Percentiles rank a stretch among this genome's conserved stretches.
phyloP scores from a whole-genome alignment of 345 rosid species.

The Murraya koenigii region DNA sequence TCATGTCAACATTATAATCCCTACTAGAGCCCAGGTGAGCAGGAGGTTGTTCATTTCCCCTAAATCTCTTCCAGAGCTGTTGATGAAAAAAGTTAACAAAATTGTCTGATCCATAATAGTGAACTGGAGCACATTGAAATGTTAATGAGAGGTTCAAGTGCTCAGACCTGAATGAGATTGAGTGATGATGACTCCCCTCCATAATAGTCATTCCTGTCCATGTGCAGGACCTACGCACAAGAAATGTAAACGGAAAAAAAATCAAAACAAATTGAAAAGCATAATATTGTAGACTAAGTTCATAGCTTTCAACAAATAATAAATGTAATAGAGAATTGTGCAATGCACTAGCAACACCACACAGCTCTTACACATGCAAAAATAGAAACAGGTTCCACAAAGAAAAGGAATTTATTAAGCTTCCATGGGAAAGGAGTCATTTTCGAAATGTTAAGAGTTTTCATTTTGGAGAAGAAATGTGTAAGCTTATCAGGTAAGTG shows the following conservation, averaged over 20 bases:
- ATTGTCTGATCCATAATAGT: not conserved
- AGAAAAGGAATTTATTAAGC: not conserved
- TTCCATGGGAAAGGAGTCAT: not conserved
- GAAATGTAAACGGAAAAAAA: not conserved
- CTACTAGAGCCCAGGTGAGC: constrained; percentile 88
- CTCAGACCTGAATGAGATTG: constrained; percentile 81
- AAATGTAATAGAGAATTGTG: not conserved
- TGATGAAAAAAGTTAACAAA: constrained; percentile 15
- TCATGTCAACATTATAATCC: constrained; percentile 98
- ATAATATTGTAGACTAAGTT: not conserved
- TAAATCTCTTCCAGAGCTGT: constrained; percentile 96
- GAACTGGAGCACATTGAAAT: not conserved
- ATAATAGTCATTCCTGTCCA: constrained; percentile 96
- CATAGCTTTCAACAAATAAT: not conserved
- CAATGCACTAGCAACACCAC: not conserved
- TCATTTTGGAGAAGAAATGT: not conserved
- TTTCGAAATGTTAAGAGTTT: not conserved
- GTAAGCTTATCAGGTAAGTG: not conserved
- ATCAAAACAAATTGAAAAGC: not conserved
- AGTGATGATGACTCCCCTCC: constrained; percentile 99
- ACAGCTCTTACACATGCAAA: not conserved
- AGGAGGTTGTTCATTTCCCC: constrained; percentile 87
- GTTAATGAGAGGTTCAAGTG: not conserved
- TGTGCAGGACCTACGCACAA: constrained; percentile 76
- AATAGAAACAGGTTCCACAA: not conserved